A percentile compares a stretch with the other conserved stretches of the same genome.
Evolutionary conservation across 768 basidiomycete genomes (phyloP).

Genomic region (Pleurotus pulmonarius): DNA sequence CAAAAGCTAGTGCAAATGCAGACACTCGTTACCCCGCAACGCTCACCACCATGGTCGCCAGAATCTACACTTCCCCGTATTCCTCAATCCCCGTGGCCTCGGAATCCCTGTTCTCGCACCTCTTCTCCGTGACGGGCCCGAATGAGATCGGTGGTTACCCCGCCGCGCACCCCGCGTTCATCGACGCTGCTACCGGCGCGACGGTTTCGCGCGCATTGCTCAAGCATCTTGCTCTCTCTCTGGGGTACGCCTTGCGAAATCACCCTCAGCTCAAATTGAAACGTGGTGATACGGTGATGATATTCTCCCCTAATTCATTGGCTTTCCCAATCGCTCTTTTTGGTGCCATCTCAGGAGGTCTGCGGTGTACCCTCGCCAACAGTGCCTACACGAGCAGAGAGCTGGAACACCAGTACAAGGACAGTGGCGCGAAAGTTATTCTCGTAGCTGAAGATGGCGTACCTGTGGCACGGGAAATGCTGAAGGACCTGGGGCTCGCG

Average conservation of each 20-base stretch:
- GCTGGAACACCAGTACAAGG: constrained; percentile 65
- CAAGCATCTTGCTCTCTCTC: constrained; percentile 37
- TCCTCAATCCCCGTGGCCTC: constrained; percentile 33
- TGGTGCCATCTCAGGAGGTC: constrained; percentile 60
- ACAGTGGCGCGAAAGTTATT: constrained; percentile 61
- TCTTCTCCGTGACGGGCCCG: constrained; percentile 28
- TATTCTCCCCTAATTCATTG: constrained; percentile 70
- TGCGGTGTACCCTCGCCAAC: constrained; percentile 72
- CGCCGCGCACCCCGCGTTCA: constrained; percentile 38
- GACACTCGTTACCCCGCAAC: no score
- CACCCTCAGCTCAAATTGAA: constrained; percentile 28
- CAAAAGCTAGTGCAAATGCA: no score
- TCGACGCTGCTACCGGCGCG: constrained; percentile 47
- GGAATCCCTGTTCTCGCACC: constrained; percentile 45
- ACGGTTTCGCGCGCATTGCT: constrained; percentile 44
- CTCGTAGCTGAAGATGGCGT: constrained; percentile 65
- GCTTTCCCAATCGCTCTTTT: constrained; percentile 44
- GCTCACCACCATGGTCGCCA: constrained; percentile 28
- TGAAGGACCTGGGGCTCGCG: constrained; percentile 45
- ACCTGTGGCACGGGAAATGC: constrained; percentile 50
- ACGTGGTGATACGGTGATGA: constrained; percentile 55
- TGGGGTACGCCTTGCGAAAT: constrained; percentile 51
- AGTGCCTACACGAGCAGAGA: constrained; percentile 66
- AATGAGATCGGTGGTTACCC: constrained; percentile 30
- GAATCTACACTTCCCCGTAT: constrained; percentile 44